These are phyloP conservation scores for Colletotrichum brevisporum DNA, from an alignment of 2,329 filamentous ascomycete species.

Conservation along the genomic window DNA sequence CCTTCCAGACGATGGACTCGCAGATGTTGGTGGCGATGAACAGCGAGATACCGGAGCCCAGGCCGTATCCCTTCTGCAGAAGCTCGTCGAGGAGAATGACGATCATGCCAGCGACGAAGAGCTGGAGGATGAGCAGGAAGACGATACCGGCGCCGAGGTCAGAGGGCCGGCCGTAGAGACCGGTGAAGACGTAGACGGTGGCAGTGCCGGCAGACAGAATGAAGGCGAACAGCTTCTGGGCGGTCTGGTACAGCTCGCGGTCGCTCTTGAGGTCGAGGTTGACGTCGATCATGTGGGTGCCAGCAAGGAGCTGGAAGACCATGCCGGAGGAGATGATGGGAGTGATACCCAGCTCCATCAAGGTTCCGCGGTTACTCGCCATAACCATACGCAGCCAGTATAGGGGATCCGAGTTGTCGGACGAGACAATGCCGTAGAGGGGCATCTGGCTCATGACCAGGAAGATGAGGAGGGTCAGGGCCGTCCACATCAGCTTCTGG, in stretches of 20 bases:
- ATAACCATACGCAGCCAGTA: constrained; percentile 99
- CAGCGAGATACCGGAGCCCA: constrained; percentile 97
- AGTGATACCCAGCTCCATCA: constrained; percentile 97
- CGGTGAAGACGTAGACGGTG: constrained; percentile 98
- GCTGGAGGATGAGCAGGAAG: constrained; percentile 97
- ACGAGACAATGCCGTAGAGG: constrained; percentile 98
- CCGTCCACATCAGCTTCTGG: constrained; percentile 97
- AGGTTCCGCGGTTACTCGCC: constrained; percentile 96
- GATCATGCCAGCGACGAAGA: constrained; percentile 96
- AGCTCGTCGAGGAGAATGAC: constrained; percentile 99
- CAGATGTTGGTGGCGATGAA: constrained; percentile 99
- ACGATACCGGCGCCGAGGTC: constrained; percentile 98
- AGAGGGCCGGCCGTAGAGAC: constrained; percentile 95
- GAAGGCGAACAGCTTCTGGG: constrained; percentile 98
- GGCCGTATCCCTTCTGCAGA: constrained; percentile 98
- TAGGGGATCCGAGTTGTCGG: constrained; percentile 96
- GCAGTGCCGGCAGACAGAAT: constrained; percentile 98
- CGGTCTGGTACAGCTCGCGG: constrained; percentile 99
- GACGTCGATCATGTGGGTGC: constrained; percentile 99
- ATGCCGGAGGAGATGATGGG: constrained; percentile 99
- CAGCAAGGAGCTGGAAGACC: constrained; percentile 99
- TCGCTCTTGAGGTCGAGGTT: constrained; percentile 99
- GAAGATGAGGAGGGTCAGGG: constrained; percentile 96
- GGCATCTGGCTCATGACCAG: constrained; percentile 99
- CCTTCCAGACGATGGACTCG: constrained; percentile 99